Conservation (phyloP, 2,329 filamentous ascomycete genomes). For the Mycocentrospora acerina region DNA sequence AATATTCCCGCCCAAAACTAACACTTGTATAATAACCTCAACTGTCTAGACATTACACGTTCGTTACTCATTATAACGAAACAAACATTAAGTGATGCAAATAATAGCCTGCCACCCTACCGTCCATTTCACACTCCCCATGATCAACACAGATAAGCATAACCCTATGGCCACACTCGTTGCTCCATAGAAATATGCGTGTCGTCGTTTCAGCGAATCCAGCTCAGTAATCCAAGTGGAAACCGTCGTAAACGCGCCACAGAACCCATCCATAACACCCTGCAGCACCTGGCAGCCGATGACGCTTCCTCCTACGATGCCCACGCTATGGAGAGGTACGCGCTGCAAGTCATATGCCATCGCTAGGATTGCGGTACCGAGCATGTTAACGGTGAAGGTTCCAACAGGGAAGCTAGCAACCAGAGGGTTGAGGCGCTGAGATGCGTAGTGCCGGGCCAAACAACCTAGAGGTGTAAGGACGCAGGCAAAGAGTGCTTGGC, state of each 20-base stretch:
- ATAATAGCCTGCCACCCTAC: slow-evolving; percentile 42
- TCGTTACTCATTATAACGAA: background rate
- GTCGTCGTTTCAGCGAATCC: slow-evolving; percentile 41
- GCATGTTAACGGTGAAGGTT: slow-evolving; percentile 79
- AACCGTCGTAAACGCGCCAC: slow-evolving; percentile 51
- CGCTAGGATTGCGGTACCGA: slow-evolving; percentile 73
- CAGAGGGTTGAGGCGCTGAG: slow-evolving; percentile 68
- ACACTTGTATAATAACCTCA: too few relatives aligned
- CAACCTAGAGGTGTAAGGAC: slow-evolving; percentile 83
- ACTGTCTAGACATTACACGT: too few relatives aligned
- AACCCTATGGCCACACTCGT: slow-evolving; percentile 63
- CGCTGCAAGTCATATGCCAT: slow-evolving; percentile 81
- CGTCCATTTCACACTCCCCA: slow-evolving; percentile 76
- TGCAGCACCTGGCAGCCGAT: slow-evolving; percentile 50
- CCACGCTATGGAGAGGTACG: slow-evolving; percentile 50
- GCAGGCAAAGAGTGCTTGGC: slow-evolving; percentile 71
- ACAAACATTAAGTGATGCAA: slow-evolving; percentile 29
- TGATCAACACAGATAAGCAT: slow-evolving; percentile 64
- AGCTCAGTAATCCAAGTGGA: slow-evolving; percentile 52
- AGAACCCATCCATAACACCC: slow-evolving; percentile 52
- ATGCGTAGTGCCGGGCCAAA: slow-evolving; percentile 71
- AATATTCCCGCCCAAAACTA: too few relatives aligned
- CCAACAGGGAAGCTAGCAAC: slow-evolving; percentile 74
- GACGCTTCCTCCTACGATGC: slow-evolving; percentile 41
- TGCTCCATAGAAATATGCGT: slow-evolving; percentile 69